These are phyloP conservation scores for Sinapis alba DNA, from an alignment of 441 rosid species.

Conservation along the genomic window DNA sequence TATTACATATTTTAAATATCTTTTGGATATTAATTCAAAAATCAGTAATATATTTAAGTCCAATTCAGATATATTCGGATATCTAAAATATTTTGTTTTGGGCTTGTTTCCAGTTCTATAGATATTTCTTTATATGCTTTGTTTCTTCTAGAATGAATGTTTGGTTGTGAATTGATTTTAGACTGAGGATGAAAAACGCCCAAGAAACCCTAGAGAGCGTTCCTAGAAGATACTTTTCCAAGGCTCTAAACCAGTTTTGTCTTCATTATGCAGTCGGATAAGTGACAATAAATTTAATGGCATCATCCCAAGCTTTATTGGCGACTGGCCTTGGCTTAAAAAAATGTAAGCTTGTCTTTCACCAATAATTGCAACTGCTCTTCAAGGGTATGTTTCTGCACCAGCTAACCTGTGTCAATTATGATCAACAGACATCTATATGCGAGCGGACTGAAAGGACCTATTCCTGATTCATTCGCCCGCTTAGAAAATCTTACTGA, in stretches of 20 bases:
- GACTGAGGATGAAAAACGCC: neutral
- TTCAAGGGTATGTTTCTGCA: neutral
- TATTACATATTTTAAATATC: too few species aligned
- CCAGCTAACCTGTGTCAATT: neutral
- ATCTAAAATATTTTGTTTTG: too few species aligned
- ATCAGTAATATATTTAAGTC: neutral
- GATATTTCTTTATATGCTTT: too few species aligned
- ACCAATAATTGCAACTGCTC: neutral
- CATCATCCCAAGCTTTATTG: constrained; percentile 26
- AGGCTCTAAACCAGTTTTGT: neutral
- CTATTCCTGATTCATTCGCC: constrained; percentile 23
- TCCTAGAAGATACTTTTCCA: neutral
- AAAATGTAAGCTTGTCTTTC: neutral
- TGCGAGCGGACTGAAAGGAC: neutral
- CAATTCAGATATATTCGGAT: too few species aligned
- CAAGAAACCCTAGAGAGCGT: neutral
- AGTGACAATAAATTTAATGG: constrained; percentile 32
- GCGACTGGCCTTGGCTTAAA: constrained; percentile 21
- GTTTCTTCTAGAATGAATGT: neutral
- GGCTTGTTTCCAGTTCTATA: too few species aligned
- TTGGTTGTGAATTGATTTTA: neutral
- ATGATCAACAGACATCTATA: neutral
- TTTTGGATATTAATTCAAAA: too few species aligned
- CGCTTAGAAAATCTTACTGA: neutral
- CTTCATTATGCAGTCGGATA: constrained; percentile 15